Evolutionary conservation across 2,329 filamentous ascomycete species (phyloP), one percentile per base, ranked within the genome.

Genomic region (Trichoderma sp.): DNA sequence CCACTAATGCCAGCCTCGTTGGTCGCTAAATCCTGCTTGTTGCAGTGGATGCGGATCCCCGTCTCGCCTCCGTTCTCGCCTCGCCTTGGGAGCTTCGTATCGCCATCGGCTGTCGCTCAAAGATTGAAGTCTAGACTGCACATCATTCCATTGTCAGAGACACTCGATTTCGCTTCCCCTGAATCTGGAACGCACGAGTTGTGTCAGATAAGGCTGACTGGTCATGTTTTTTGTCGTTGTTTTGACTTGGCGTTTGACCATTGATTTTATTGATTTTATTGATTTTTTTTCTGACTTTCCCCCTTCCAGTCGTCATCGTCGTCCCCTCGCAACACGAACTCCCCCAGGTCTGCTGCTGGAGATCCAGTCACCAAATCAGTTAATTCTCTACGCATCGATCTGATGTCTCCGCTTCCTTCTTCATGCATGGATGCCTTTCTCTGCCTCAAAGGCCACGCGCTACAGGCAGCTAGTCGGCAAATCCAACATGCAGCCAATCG

Each of bases 391-490:
- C 29, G 34, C 15, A 7, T 32, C n/a, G 25, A 54, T 57, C 32
- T 37, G n/a, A 29, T 48, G 17, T 37, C 54, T 35, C 29, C 27
- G 57, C 37, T 64, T 53, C 42, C 63, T 53, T 22, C n/a, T 37
- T 57, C 12, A 57, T 67, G 64, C 64, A 67, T 17, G 64, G 64
- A 67, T 53, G 56, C 64, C 64, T 42, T 59, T 67, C 37, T 32
- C 42, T 53, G 54, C 45, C 64, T 67, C 54, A 37, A 25, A 29
- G 53, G 27, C 56, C 39, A 19, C 53, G n/a, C 63, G 56, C 39
- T 52, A 53, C 54, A 59, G 42, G 37, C 52, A 57, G 63, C 63
- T 66, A 59, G 45, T 22, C 39, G 4, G 12, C 52, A 35, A 19
- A 45, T 34, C 25, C 32, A 32, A 29, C 29, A 53, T 67, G 64